Conservation (phyloP, 1,139 yeast genomes). For the Nakaseomyces glabratus region DNA sequence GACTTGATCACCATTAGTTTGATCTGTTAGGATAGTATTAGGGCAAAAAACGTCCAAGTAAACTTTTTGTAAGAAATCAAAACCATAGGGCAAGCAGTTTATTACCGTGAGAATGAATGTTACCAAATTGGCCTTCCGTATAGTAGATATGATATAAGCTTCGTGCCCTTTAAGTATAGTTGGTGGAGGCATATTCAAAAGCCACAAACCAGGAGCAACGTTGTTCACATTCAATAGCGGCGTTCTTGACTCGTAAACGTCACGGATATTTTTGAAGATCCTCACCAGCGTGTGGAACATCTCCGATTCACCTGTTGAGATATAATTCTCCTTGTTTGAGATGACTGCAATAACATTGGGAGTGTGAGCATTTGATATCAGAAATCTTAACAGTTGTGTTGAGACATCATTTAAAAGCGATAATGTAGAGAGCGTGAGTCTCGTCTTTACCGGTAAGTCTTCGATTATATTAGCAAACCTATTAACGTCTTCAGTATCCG, state of each 20-base stretch:
- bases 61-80: slow-evolving; percentile 72
- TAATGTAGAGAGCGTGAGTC: slow-evolving; percentile 20
- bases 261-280: slow-evolving; percentile 63
- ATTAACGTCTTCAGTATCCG: slow-evolving; percentile 15
- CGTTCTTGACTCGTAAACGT: slow-evolving; percentile 53
- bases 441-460: slow-evolving; percentile 23
- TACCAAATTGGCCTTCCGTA: slow-evolving; percentile 78
- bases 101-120: slow-evolving; percentile 79
- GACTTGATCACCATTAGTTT: slow-evolving; percentile 14
- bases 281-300: slow-evolving; percentile 65
- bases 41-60: slow-evolving; percentile 82
- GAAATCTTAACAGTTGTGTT: slow-evolving; percentile 25
- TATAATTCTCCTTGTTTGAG: slow-evolving; percentile 15
- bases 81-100: slow-evolving; percentile 80
- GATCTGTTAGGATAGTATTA: slow-evolving; percentile 21
- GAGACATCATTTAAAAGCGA: slow-evolving; percentile 27
- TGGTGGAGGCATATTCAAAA: slow-evolving; percentile 52
- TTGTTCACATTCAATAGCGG: slow-evolving; percentile 47
- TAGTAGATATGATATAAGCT: slow-evolving; percentile 50
- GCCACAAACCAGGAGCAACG: slow-evolving; percentile 59
- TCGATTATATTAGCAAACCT: slow-evolving; percentile 20
- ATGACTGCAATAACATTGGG: slow-evolving; percentile 22
- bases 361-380: slow-evolving; percentile 22
- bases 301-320: slow-evolving; percentile 45
- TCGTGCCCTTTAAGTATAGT: slow-evolving; percentile 49